Evolutionary conservation across 2,329 filamentous ascomycete genomes (phyloP).

Genomic region (Fusarium marasasianum): DNA sequence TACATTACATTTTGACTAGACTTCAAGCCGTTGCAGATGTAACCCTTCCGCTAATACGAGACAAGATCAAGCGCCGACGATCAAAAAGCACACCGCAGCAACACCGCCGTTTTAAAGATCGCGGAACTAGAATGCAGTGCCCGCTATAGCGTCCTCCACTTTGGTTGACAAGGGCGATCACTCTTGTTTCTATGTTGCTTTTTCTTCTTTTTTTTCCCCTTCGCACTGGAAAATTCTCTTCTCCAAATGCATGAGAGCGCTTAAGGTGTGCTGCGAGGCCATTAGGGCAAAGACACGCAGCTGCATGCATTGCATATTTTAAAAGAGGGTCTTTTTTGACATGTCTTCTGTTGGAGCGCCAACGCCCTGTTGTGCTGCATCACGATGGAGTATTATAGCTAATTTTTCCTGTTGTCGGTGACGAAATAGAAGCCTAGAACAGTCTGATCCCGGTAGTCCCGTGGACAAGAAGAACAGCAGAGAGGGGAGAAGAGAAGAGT

Average conservation of each 20-base stretch:
- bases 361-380: slow-evolving; percentile 27
- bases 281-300: slow-evolving; percentile 42
- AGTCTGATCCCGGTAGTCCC: slow-evolving; percentile 15
- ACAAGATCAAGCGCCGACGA: slow-evolving; percentile 32
- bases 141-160: slow-evolving; percentile 34
- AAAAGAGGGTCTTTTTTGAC: slow-evolving; percentile 32
- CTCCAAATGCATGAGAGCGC: slow-evolving; percentile 9
- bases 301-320: slow-evolving; percentile 36
- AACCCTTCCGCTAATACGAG: slow-evolving; percentile 27
- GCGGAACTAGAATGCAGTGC: slow-evolving; percentile 31
- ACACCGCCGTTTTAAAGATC: slow-evolving; percentile 28
- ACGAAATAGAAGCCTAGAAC: slow-evolving; percentile 27
- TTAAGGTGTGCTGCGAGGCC: slow-evolving; percentile 21
- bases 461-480: not conserved
- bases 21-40: slow-evolving; percentile 22
- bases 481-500: slow-evolving; percentile 30
- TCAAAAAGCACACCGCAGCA: slow-evolving; percentile 29
- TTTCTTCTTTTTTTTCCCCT: slow-evolving; percentile 37
- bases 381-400: slow-evolving; percentile 31
- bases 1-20: slow-evolving; percentile 2
- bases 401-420: slow-evolving; percentile 35
- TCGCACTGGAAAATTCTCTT: slow-evolving; percentile 34
- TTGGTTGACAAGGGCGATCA: slow-evolving; percentile 21
- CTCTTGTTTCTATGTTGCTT: slow-evolving; percentile 2
- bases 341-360: slow-evolving; percentile 29